These are phyloP conservation scores for Cystobasidiaceae sp. DNA, from an alignment of 1,284 basidiomycete species.

Conservation along the genomic window DNA sequence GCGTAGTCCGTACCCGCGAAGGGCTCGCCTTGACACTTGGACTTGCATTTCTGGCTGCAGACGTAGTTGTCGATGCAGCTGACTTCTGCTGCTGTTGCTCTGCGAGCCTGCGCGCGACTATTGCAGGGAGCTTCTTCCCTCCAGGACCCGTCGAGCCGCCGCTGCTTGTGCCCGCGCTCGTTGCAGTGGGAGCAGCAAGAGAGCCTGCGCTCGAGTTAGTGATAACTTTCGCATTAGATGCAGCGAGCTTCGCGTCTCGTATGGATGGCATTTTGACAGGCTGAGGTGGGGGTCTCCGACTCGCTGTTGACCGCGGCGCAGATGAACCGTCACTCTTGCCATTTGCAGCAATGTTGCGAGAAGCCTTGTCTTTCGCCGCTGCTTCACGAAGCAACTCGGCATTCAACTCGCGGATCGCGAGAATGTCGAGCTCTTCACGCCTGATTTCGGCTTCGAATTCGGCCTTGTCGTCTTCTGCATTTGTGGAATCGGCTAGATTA, in stretches of 20 bases:
- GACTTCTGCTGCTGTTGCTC: slow-evolving; percentile 8
- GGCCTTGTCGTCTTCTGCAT: slow-evolving; percentile 2
- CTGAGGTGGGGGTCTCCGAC: background rate
- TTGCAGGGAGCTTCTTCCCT: slow-evolving; percentile 1
- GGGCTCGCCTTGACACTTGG: background rate
- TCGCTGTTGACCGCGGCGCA: background rate
- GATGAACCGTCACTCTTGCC: background rate
- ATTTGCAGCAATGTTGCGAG: background rate
- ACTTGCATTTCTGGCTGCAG: background rate
- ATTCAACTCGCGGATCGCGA: slow-evolving; percentile 38
- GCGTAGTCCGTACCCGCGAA: background rate
- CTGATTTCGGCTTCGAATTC: slow-evolving; percentile 39
- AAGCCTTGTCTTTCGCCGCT: background rate
- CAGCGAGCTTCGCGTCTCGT: no score
- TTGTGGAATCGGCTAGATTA: background rate
- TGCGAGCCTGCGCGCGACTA: slow-evolving; percentile 14
- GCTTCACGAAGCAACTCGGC: slow-evolving; percentile 29
- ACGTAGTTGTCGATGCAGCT: background rate
- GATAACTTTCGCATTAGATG: no score
- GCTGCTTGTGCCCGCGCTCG: background rate
- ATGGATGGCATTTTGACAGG: background rate
- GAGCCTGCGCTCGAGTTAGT: background rate
- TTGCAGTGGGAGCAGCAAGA: background rate
- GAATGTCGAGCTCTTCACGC: slow-evolving; percentile 40
- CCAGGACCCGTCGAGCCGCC: background rate